A percentile compares a stretch with the other conserved stretches of the same genome.
Evolutionary conservation across 2,329 filamentous ascomycete species (phyloP).

Genomic region (Stagonosporopsis tanaceti): DNA sequence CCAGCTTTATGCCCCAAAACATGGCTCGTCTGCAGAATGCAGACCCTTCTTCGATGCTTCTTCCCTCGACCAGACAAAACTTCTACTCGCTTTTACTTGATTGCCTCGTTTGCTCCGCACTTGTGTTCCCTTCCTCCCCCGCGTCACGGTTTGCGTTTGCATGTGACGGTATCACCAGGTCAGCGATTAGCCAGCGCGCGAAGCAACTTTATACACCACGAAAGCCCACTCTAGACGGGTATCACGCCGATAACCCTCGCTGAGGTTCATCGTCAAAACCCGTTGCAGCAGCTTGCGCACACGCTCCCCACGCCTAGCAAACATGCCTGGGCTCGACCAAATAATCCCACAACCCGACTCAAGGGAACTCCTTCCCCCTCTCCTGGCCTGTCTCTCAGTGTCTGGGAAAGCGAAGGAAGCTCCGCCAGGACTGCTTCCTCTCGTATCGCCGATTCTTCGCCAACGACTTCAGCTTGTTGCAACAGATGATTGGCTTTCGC

Average conservation of each 20-base stretch:
- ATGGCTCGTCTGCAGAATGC: conserved; percentile 25
- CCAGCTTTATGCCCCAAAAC: conserved; percentile 25
- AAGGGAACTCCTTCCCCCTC: conserved; percentile 65
- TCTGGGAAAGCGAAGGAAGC: conserved; percentile 66
- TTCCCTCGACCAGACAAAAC: conserved; percentile 7
- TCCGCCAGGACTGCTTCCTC: conserved; percentile 66
- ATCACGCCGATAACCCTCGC: background rate
- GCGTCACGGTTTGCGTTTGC: conserved; percentile 31
- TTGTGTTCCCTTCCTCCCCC: conserved; percentile 18
- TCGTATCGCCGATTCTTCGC: conserved; percentile 69
- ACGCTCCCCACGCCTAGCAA: conserved; percentile 9
- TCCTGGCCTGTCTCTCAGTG: conserved; percentile 69
- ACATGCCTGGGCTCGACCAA: conserved; percentile 58
- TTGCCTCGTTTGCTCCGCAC: conserved; percentile 16
- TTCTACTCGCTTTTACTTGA: background rate
- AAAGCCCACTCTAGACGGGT: background rate
- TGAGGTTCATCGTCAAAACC: background rate
- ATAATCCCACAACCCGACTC: conserved; percentile 64
- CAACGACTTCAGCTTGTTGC: conserved; percentile 71
- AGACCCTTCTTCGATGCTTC: conserved; percentile 12
- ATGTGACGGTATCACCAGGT: conserved; percentile 39
- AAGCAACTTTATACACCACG: background rate
- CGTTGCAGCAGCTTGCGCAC: background rate
- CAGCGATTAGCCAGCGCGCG: conserved; percentile 8
- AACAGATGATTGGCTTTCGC: conserved; percentile 72